These are phyloP conservation scores for Parafenestella ontariensis DNA, from an alignment of 2,329 filamentous ascomycete species.

Conservation along the genomic window DNA sequence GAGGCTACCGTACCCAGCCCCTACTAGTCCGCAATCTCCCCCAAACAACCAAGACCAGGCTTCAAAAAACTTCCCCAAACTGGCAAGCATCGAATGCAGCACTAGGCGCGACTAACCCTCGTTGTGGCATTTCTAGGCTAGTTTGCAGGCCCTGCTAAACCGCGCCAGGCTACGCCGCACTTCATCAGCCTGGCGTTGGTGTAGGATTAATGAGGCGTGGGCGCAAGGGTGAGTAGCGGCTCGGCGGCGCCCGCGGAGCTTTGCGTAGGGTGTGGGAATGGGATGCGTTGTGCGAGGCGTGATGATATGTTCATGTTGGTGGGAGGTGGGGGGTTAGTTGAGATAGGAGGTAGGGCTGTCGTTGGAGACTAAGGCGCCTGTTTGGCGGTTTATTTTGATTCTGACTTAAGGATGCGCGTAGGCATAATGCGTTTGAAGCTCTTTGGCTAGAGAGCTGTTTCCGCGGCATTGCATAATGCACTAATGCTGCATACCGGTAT, in stretches of 20 bases:
- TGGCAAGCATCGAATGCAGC: constrained; percentile 15
- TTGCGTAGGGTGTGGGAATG: not conserved
- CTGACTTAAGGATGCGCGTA: no score
- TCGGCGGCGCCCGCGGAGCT: not conserved
- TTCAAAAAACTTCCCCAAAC: constrained; percentile 1
- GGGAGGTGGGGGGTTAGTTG: not conserved
- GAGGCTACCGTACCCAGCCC: not conserved
- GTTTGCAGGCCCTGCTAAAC: constrained; percentile 6
- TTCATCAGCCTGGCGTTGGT: constrained; percentile 1
- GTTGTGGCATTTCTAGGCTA: constrained; percentile 6
- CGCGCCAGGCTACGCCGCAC: constrained; percentile 6
- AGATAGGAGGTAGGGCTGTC: not conserved
- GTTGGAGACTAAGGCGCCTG: no score
- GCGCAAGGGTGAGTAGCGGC: constrained; percentile 3
- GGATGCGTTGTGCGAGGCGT: not conserved
- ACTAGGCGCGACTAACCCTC: constrained; percentile 15
- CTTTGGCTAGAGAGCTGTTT: no score
- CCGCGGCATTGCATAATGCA: no score
- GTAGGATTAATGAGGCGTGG: constrained; percentile 6
- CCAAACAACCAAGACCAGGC: not conserved
- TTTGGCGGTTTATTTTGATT: no score
- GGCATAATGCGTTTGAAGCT: no score
- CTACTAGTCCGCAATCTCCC: not conserved
- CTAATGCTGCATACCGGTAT: no score
- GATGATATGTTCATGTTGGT: not conserved